Base-by-base conservation (phyloP, 768 basidiomycete species). In the Mycena filopes region DNA sequence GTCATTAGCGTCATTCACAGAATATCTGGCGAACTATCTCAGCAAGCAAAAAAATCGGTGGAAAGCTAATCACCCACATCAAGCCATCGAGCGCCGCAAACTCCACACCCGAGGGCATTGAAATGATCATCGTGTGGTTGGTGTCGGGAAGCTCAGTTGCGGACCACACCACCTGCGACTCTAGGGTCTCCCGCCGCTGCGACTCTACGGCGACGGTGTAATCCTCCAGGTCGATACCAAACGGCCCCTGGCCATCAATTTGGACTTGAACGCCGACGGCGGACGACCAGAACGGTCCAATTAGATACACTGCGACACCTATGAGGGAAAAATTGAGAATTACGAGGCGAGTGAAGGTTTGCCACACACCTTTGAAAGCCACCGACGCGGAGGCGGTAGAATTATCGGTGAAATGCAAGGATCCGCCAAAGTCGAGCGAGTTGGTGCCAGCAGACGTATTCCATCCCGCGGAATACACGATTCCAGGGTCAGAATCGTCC, bases 251-350 rank as follows among this genome's bases (percentile, higher is more conserved):
- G 38, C 28, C 66, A 51, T 67, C 66, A 8, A 67, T 38, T 16
- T 36, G 15, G 8, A 59, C 55, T 21, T 56, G 54, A 15, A 50
- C 61, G 26, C 61, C 66, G 25, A 55, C 61, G 6, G 23, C 54
- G 3, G 55, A 59, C 26, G 66, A 48, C 61, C 61, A 67, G 49
- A 59, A 48, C 4, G 66, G 61, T 3, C 42, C 49, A 25, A 63
- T 28, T 26, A 67, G 21, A 45, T 63, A 67, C 33, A 67, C 56
- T 21, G 66, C 66, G 9, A 59, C 57, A 13, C 66, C 66, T 67
- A 12, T 41, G 25, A 5, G 5, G 20, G 6, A 13, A 21, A 1
- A 28, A 18, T 41, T 13, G n/a, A 26, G 40, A 38, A 18, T 29
- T 8, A 11, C 36, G 12, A 10, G 18, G 13, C 18, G 12, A 2